A percentile compares a stretch with the other conserved stretches of the same genome.
Conservation (phyloP, 1,284 basidiomycete genomes). For the Puccinia horiana region DNA sequence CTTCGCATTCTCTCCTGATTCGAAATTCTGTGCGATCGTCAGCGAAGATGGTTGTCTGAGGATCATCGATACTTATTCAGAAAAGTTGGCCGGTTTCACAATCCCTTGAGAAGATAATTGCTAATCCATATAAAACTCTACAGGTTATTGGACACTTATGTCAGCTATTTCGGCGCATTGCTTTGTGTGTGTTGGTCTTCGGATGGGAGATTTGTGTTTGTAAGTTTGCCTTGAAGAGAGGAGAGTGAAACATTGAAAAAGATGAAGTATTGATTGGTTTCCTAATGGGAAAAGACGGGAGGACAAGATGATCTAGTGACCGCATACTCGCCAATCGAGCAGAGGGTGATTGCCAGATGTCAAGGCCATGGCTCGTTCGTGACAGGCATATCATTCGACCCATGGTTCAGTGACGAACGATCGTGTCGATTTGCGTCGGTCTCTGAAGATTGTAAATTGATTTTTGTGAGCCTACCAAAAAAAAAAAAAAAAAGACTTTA, state of each 20-base stretch:
- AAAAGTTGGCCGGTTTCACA: slow-evolving; percentile 77
- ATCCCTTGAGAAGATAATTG: too few species aligned
- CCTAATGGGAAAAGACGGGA: slow-evolving; percentile 64
- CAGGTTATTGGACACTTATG: slow-evolving; percentile 84
- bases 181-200: slow-evolving; percentile 91
- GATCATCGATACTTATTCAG: slow-evolving; percentile 79
- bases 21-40: slow-evolving; percentile 78
- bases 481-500: neutral
- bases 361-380: slow-evolving; percentile 96
- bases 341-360: slow-evolving; percentile 88
- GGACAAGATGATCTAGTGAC: slow-evolving; percentile 92
- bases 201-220: slow-evolving; percentile 86
- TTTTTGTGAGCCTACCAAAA: slow-evolving; percentile 66
- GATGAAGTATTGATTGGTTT: too few species aligned
- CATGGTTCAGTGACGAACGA: slow-evolving; percentile 76
- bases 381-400: slow-evolving; percentile 83
- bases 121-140: neutral
- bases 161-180: slow-evolving; percentile 86
- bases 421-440: slow-evolving; percentile 73
- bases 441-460: slow-evolving; percentile 89
- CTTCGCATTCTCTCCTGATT: slow-evolving; percentile 85
- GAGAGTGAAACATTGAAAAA: neutral
- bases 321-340: slow-evolving; percentile 86
- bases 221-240: slow-evolving; percentile 57
- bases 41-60: slow-evolving; percentile 85